A percentile compares a stretch with the other conserved stretches of the same genome.
These are phyloP conservation scores for Nannizzia gypsea DNA, from an alignment of 2,329 filamentous ascomycete genomes.

Conservation along the genomic window DNA sequence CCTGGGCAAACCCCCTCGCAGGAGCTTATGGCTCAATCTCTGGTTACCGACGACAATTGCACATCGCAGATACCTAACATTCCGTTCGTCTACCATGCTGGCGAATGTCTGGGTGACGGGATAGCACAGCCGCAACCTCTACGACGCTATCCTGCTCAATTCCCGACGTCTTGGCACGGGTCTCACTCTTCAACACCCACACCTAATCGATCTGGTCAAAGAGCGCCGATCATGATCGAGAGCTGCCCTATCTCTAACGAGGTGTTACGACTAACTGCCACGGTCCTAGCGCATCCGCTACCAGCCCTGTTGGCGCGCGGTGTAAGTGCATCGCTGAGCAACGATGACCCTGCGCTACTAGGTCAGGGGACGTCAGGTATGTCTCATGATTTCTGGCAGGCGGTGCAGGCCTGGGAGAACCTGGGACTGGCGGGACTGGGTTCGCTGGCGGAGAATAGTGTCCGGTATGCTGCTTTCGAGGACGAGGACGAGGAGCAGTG, in stretches of 20 bases:
- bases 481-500: conserved; percentile 62
- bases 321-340: conserved; percentile 71
- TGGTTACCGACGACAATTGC: conserved; percentile 88
- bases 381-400: conserved; percentile 92
- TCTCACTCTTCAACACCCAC: conserved; percentile 79
- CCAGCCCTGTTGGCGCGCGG: conserved; percentile 73
- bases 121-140: conserved; percentile 68
- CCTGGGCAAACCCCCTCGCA: conserved; percentile 58
- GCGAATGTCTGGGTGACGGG: conserved; percentile 76
- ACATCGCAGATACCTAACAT: conserved; percentile 65
- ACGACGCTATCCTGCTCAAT: conserved; percentile 75
- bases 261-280: conserved; percentile 64
- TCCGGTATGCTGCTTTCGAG: conserved; percentile 81
- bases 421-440: conserved; percentile 77
- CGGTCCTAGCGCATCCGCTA: conserved; percentile 63
- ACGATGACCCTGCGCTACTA: conserved; percentile 82
- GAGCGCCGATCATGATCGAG: conserved; percentile 81
- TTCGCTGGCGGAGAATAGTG: conserved; percentile 80
- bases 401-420: conserved; percentile 82
- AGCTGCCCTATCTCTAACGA: conserved; percentile 91
- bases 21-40: conserved; percentile 71
- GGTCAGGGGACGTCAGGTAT: conserved; percentile 71
- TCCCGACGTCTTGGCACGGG: conserved; percentile 80
- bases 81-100: conserved; percentile 93
- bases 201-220: conserved; percentile 78